Conservation (phyloP, 2,329 filamentous ascomycete species). For the Graphilbum ipis-grandicollis region DNA sequence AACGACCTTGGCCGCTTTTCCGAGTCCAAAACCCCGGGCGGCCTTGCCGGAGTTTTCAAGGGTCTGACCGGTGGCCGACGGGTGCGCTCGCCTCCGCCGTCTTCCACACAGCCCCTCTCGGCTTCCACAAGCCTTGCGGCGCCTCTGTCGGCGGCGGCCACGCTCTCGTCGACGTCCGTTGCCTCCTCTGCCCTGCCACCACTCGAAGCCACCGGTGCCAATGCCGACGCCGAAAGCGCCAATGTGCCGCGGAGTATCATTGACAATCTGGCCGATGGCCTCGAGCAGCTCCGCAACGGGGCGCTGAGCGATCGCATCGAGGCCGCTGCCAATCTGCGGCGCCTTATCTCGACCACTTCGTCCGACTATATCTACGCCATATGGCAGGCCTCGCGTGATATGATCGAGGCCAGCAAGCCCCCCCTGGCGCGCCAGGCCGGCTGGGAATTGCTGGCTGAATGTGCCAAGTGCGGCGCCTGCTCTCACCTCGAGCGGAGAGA, state of each 20-base stretch:
- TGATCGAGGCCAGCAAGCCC: constrained; percentile 41
- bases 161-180: constrained; percentile 12
- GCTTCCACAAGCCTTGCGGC: background rate
- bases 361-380: constrained; percentile 42
- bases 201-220: constrained; percentile 19
- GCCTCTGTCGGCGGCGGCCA: constrained; percentile 1
- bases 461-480: constrained; percentile 42
- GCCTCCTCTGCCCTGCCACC: constrained; percentile 10
- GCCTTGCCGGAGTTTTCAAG: constrained; percentile 46
- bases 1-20: constrained; percentile 38
- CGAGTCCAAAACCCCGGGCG: constrained; percentile 36
- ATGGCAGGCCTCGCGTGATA: constrained; percentile 48
- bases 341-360: constrained; percentile 39
- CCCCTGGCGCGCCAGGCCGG: constrained; percentile 36
- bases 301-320: constrained; percentile 33
- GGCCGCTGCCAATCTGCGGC: constrained; percentile 39
- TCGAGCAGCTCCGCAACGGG: constrained; percentile 36
- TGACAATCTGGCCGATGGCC: constrained; percentile 33
- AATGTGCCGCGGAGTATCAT: constrained; percentile 23
- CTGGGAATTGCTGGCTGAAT: constrained; percentile 49
- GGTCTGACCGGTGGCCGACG: constrained; percentile 39
- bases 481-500: constrained; percentile 50
- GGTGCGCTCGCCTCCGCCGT: constrained; percentile 22
- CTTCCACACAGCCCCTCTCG: background rate
- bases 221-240: constrained; percentile 18